Percentiles rank a stretch among this genome's conserved stretches.
These are phyloP conservation scores for Ogataea nonfermentans DNA, from an alignment of 805 yeast species.

Conservation along the genomic window DNA sequence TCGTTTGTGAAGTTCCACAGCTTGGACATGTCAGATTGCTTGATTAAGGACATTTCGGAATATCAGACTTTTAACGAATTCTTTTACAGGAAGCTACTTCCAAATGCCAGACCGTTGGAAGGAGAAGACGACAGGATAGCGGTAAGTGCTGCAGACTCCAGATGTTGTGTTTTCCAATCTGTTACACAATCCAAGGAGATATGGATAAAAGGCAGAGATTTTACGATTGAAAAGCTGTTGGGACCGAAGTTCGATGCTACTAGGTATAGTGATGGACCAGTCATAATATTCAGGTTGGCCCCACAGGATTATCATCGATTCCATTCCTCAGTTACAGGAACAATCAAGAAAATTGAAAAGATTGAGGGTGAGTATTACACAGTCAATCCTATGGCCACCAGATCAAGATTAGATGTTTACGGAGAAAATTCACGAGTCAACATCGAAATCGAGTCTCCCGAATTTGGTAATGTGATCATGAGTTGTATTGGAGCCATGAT, in stretches of 20 bases:
- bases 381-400: slow-evolving; percentile 95
- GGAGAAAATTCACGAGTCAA: slow-evolving; percentile 86
- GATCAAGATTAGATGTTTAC: slow-evolving; percentile 84
- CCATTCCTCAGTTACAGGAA: slow-evolving; percentile 83
- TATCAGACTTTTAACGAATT: slow-evolving; percentile 83
- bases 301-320: slow-evolving; percentile 97
- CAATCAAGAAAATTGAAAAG: slow-evolving; percentile 58
- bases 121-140: slow-evolving; percentile 50
- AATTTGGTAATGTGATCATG: slow-evolving; percentile 76
- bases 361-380: slow-evolving; percentile 93
- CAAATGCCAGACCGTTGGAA: slow-evolving; percentile 70
- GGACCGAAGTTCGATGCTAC: slow-evolving; percentile 38
- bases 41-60: slow-evolving; percentile 42
- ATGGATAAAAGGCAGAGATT: slow-evolving; percentile 88
- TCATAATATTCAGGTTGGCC: slow-evolving; percentile 84
- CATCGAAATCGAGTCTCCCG: slow-evolving; percentile 68
- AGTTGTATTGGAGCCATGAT: slow-evolving; percentile 97
- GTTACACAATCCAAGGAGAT: slow-evolving; percentile 62
- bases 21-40: slow-evolving; percentile 72
- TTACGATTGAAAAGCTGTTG: slow-evolving; percentile 58
- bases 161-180: slow-evolving; percentile 68
- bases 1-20: slow-evolving; percentile 81
- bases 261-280: slow-evolving; percentile 48
- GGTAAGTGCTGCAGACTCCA: slow-evolving; percentile 83
- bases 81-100: slow-evolving; percentile 74